Base-by-base conservation (phyloP, 345 rosid species). In the Eucalyptus erythrocorys region DNA sequence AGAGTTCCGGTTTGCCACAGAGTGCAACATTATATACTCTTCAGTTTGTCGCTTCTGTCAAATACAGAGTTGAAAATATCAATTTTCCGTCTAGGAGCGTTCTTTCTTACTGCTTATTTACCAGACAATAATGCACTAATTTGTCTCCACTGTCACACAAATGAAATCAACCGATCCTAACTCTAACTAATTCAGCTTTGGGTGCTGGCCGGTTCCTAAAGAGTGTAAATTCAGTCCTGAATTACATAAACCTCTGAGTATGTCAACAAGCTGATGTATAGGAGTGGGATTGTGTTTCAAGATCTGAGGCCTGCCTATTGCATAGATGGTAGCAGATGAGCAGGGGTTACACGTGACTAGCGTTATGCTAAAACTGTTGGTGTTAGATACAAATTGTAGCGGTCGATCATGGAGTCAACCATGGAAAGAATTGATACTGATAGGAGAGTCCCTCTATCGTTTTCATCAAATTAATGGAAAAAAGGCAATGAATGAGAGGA, bases 331-430 rank as follows among this genome's bases (percentile, higher is more conserved):
- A 59, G 66, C 66, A 12, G 4, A 59, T 59, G 32, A 59, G 66
- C 6, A 59, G n/a, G 66, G 32, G 26, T 59, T 59, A 59, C 66
- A 27, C 3, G 0, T 11, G 66, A 11, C 32, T 27, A 3, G 32
- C 0, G 0, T 11, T 57, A 57, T 1, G 66, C n/a, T 11, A 11
- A 57, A 57, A 26, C n/a, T 10, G 13, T 5, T 57, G 27, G 61
- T 59, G n/a, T 27, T 1, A 8, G 32, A 59, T 59, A 27, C 8
- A 27, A 59, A 26, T 59, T 26, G 4, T 0, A 5, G 66, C 0
- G 16, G 27, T 12, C 32, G 7, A 59, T 59, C n/a, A 59, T 59
- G n/a, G 32, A 59, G 32, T 26, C n/a, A 12, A 26, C 66, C 0
- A 12, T 11, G n/a, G 66, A 59, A 59, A 26, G 66, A 26, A 59